A percentile compares a stretch with the other conserved stretches of the same genome.
Conservation (phyloP, 140 eudicot species). For the Ambrosia hybrid region DNA sequence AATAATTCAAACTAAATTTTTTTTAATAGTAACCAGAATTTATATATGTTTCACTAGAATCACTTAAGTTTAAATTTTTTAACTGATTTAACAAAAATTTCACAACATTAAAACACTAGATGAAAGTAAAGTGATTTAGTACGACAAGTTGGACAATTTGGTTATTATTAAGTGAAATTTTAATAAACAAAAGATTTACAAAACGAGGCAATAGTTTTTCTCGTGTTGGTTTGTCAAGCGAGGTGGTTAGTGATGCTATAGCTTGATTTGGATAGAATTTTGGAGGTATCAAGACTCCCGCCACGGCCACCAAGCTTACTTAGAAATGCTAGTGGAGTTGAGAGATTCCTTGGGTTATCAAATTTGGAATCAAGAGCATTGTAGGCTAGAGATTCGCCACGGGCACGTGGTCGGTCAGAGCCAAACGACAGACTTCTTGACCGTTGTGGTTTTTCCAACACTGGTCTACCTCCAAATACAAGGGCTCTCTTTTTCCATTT, state of each 20-base stretch:
- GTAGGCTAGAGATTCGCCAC: constrained; percentile 95
- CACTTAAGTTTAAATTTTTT: too few species aligned
- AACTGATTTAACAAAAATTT: too few species aligned
- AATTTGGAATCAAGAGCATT: constrained; percentile 87
- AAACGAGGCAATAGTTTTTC: constrained; percentile 66
- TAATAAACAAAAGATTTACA: constrained; percentile 19
- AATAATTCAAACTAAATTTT: too few species aligned
- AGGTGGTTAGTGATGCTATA: constrained; percentile 59
- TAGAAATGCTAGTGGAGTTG: constrained; percentile 75
- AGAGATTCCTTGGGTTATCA: constrained; percentile 73
- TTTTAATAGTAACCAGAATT: too few species aligned
- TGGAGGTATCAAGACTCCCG: constrained; percentile 53
- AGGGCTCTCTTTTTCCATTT: constrained; percentile 86
- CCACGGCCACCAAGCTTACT: constrained; percentile 13
- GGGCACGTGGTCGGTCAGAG: constrained; percentile 82
- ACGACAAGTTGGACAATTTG: too few species aligned
- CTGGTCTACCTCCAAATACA: constrained; percentile 70
- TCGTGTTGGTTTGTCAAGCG: constrained; percentile 60
- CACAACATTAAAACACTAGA: too few species aligned
- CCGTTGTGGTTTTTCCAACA: constrained; percentile 87
- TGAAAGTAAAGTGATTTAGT: too few species aligned
- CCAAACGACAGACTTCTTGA: constrained; percentile 81
- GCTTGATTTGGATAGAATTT: constrained; percentile 55
- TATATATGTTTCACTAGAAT: too few species aligned
- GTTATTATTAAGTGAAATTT: too few species aligned